A percentile compares a stretch with the other conserved stretches of the same genome.
phyloP scores from a whole-genome alignment of 148 eudicot genomes.

The Chenopodium formosanum region DNA sequence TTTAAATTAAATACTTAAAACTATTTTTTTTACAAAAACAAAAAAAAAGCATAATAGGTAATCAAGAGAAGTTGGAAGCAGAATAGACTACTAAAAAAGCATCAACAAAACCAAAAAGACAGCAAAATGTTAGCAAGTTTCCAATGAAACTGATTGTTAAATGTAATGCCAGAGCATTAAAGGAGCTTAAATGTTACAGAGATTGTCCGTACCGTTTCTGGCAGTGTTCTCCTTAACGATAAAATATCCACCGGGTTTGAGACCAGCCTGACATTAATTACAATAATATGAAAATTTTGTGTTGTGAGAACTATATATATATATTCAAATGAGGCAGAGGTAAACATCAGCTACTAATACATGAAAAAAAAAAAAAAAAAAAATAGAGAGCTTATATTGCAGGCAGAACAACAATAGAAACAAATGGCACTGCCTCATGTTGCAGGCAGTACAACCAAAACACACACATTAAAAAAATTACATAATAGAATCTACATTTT shows the following conservation, averaged over 20 bases:
- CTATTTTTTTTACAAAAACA: no score
- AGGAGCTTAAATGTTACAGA: not conserved
- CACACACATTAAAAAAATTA: no score
- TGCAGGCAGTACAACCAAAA: not conserved
- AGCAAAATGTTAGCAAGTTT: not conserved
- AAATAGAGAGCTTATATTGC: no score
- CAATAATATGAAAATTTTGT: not conserved
- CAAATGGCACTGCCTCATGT: not conserved
- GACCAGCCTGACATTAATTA: conserved; percentile 53
- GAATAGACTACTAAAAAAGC: not conserved
- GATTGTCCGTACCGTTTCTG: conserved; percentile 46
- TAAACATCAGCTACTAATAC: not conserved
- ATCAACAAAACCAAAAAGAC: not conserved
- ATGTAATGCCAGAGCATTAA: not conserved
- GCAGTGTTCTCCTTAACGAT: conserved; percentile 91
- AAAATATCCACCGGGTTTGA: conserved; percentile 88
- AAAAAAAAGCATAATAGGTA: no score
- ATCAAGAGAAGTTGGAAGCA: not conserved
- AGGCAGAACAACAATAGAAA: not conserved
- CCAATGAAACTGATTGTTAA: not conserved
- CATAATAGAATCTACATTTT: no score
- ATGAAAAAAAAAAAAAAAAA: not conserved
- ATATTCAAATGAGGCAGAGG: not conserved
- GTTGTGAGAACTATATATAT: not conserved
- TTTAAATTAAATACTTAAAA: no score